Percentiles rank a stretch among this genome's conserved stretches.
Conservation (phyloP, 2,329 filamentous ascomycete genomes). For the Aspergillus sp. region DNA sequence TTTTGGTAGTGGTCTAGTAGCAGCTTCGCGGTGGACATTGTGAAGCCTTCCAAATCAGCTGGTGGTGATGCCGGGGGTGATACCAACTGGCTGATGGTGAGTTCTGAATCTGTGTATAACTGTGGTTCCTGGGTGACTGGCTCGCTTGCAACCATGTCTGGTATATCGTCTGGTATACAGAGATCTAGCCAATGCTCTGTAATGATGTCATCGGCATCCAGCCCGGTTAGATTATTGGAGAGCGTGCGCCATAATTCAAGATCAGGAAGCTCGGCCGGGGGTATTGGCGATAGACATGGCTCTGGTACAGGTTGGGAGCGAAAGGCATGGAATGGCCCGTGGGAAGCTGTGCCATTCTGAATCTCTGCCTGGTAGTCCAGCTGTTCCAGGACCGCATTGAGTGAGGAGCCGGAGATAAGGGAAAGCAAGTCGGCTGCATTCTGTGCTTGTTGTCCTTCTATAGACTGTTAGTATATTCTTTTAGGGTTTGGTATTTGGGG, state of each 20-base stretch:
- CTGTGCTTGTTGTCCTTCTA: not conserved
- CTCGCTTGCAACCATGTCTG: too few species aligned
- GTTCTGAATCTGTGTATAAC: too few species aligned
- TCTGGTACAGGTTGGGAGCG: not conserved
- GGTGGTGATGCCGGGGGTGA: not conserved
- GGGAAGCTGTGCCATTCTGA: not conserved
- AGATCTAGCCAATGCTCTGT: not conserved
- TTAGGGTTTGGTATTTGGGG: not conserved
- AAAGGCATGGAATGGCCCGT: constrained; percentile 1
- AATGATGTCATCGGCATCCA: not conserved
- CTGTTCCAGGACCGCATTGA: not conserved
- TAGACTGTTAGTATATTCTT: not conserved
- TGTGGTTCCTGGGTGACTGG: too few species aligned
- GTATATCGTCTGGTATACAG: not conserved
- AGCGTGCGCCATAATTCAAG: not conserved
- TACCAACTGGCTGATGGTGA: too few species aligned
- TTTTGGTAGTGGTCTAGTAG: constrained; percentile 10
- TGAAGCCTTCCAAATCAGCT: not conserved
- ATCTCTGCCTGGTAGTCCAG: not conserved
- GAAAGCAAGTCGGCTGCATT: not conserved
- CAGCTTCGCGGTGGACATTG: constrained; percentile 4
- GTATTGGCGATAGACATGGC: not conserved
- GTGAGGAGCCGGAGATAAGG: not conserved
- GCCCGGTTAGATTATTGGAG: not conserved
- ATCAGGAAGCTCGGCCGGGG: not conserved